These are phyloP conservation scores for Corchorus capsularis DNA, from an alignment of 345 rosid species.

Conservation along the genomic window DNA sequence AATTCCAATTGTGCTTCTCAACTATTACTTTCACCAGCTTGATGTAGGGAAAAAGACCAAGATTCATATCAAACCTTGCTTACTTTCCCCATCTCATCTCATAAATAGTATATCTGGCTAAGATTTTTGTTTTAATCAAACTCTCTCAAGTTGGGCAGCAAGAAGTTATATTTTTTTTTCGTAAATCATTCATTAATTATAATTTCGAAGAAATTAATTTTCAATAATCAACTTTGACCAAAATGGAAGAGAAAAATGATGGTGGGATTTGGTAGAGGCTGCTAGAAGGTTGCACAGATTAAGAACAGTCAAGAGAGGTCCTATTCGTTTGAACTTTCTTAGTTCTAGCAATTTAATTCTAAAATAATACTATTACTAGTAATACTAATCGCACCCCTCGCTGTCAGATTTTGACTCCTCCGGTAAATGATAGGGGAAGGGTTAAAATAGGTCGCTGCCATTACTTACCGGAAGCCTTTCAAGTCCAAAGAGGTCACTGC, in stretches of 20 bases:
- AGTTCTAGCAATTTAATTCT: not conserved
- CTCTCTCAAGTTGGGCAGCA: not conserved
- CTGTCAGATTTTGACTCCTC: not conserved
- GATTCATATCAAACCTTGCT: too few relatives aligned
- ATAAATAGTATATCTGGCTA: too few relatives aligned
- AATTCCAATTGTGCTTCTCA: too few relatives aligned
- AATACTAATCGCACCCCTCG: not conserved
- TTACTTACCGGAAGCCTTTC: too few relatives aligned
- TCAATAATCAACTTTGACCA: too few relatives aligned
- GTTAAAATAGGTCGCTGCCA: not conserved
- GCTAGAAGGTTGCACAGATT: not conserved
- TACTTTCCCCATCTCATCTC: too few relatives aligned
- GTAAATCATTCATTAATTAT: too few relatives aligned
- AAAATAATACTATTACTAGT: not conserved
- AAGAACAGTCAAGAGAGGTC: not conserved
- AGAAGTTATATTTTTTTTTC: too few relatives aligned
- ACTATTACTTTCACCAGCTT: not conserved
- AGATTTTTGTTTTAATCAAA: not conserved
- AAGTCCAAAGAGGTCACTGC: not conserved
- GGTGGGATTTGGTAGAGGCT: not conserved
- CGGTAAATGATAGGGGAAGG: not conserved
- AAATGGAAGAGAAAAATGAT: not conserved
- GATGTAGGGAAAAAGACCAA: too few relatives aligned
- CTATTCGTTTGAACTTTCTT: not conserved
- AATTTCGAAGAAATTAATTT: too few relatives aligned